Evolutionary conservation across 768 basidiomycete genomes (phyloP), one percentile per base, ranked within the genome.

Genomic region (Calocybe cyanea): DNA sequence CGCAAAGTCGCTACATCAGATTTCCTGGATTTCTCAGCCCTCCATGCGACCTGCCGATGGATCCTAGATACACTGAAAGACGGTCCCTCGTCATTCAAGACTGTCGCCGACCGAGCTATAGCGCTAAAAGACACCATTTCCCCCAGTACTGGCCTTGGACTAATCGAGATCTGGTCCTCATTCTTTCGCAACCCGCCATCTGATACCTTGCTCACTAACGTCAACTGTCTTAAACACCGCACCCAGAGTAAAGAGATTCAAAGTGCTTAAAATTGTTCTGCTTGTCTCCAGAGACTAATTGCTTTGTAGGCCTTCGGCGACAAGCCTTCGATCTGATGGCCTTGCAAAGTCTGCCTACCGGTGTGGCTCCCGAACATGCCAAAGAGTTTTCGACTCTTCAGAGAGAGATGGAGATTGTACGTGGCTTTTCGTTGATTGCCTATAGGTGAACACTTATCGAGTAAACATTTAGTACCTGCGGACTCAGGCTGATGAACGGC

Each of bases 91-190:
- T 34, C 47, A 3, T 75, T 79, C 40, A 33, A 45, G 1, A 41
- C 55, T 19, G 56, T 81, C 23, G 55, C 53, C 7, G 39, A 43
- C n/a, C 54, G 61, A 20, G 66, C 67, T 5, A 46, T 64, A 24
- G 54, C 57, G 5, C 66, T 94, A 2, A 67, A 72, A 30, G 62
- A 71, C 4, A 57, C 68, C 2, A 69, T 87, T 13, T 77, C 76
- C 2, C 73, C 82, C 13, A 78, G 80, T 6, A 75, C 79, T n/a
- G 93, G 94, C 3, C 69, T 80, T 19, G 87, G 85, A 18, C 67
- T 93, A 60, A 65, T 76, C 15, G 71, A 82, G 17, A 77, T 95
- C 28, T 95, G 92, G 92, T 67, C 72, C 10, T 61, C 59, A 5
- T 62, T 83, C 44, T 72, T 63, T 21, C 35, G 61, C 18, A 62